These are phyloP conservation scores for Chlamydomonas sphaeroides DNA, from an alignment of 139 green algal genomes.

Conservation along the genomic window DNA sequence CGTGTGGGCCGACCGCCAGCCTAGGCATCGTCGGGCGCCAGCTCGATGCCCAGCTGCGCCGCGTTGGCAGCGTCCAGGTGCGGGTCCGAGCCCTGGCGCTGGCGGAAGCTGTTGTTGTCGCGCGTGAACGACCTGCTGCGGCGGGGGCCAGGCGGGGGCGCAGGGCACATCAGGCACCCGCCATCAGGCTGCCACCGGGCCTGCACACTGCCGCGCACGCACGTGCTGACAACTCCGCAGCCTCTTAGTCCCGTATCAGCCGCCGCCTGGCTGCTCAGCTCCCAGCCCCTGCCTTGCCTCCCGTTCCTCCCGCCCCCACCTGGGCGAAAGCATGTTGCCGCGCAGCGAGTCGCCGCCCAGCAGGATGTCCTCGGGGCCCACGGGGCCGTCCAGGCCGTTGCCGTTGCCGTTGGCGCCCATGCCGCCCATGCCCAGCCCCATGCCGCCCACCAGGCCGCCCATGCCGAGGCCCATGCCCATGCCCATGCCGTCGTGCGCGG, in stretches of 20 bases:
- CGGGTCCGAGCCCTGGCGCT: constrained; percentile 30
- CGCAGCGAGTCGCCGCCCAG: constrained; percentile 35
- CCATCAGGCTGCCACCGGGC: no score
- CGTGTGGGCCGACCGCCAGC: no score
- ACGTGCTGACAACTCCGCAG: no score
- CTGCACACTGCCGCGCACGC: no score
- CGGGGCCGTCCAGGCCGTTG: background rate
- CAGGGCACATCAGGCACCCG: no score
- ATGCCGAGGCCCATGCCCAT: background rate
- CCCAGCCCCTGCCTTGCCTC: no score
- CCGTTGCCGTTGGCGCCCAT: background rate
- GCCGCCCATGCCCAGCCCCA: background rate
- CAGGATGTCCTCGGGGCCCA: constrained; percentile 40
- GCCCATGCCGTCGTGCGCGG: background rate
- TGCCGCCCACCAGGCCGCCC: background rate
- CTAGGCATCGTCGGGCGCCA: constrained; percentile 19
- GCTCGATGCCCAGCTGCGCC: constrained; percentile 27
- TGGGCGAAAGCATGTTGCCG: constrained; percentile 27
- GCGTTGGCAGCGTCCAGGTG: constrained; percentile 24
- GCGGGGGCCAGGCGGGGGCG: no score
- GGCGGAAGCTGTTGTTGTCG: constrained; percentile 25
- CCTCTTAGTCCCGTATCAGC: no score
- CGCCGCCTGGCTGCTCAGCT: no score
- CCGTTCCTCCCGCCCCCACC: background rate
- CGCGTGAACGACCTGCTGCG: constrained; percentile 23